Conservation (phyloP, 768 basidiomycete species). For the Rhodotorula babjevae region DNA sequence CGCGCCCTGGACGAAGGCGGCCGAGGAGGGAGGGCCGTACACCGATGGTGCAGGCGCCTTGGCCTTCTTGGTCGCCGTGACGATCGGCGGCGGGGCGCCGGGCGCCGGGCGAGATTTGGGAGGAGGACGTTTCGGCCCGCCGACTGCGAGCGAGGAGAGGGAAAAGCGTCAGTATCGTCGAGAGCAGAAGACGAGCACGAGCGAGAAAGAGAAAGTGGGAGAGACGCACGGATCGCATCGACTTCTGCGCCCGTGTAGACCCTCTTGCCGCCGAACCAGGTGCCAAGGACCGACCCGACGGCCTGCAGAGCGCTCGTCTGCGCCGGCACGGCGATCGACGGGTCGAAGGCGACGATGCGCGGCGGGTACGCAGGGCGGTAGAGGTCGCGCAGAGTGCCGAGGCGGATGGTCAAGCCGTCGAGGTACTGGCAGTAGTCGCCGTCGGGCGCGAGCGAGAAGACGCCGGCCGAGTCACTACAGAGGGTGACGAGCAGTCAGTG, state of each 20-base stretch:
- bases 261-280: conserved; percentile 28
- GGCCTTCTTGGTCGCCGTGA: conserved; percentile 6
- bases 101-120: conserved; percentile 15
- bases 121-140: conserved; percentile 36
- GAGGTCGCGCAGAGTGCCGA: conserved; percentile 28
- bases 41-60: neutral
- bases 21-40: neutral
- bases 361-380: conserved; percentile 34
- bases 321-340: conserved; percentile 21
- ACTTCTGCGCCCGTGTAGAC: conserved; percentile 33
- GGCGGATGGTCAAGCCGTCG: conserved; percentile 31
- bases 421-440: conserved; percentile 36
- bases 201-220: neutral
- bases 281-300: conserved; percentile 9
- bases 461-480: conserved; percentile 25
- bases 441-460: conserved; percentile 21
- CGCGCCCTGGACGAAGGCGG: conserved; percentile 20
- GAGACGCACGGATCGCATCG: conserved; percentile 27
- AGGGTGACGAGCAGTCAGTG: neutral
- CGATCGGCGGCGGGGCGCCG: conserved; percentile 7
- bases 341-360: neutral
- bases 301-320: conserved; percentile 4
- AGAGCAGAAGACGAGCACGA: no score
- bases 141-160: conserved; percentile 5
- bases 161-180: neutral